Conservation (phyloP, 768 basidiomycete species). For the Rhodocollybia butyracea region DNA sequence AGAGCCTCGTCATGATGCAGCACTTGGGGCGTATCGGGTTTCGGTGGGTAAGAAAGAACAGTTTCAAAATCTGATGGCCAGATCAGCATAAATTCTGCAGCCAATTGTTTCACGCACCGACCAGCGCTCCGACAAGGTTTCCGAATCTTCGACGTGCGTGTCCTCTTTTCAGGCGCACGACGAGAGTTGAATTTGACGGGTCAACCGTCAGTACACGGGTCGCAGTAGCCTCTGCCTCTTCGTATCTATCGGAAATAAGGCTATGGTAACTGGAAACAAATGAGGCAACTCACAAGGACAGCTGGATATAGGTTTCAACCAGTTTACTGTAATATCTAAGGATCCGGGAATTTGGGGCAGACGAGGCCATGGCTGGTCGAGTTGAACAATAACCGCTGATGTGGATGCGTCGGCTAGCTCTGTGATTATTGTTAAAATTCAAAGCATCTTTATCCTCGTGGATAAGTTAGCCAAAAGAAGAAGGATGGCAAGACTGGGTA, state of each 20-base stretch:
- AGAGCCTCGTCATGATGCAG: slow-evolving; percentile 2
- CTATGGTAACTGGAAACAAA: too few relatives aligned
- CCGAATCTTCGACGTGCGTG: not conserved
- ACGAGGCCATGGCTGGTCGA: not conserved
- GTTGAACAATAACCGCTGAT: not conserved
- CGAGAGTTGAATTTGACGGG: not conserved
- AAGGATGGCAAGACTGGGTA: too few relatives aligned
- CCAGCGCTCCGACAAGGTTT: not conserved
- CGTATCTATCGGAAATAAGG: too few relatives aligned
- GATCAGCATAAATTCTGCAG: not conserved
- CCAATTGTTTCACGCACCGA: not conserved
- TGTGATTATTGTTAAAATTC: not conserved
- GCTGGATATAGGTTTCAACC: slow-evolving; percentile 1
- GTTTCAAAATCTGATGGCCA: slow-evolving; percentile 3
- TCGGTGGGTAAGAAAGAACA: not conserved
- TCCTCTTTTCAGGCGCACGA: slow-evolving; percentile 3
- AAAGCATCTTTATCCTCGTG: not conserved
- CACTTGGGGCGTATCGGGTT: not conserved
- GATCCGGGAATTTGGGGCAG: not conserved
- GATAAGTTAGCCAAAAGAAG: not conserved
- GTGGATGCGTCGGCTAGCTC: not conserved
- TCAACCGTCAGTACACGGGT: slow-evolving; percentile 1
- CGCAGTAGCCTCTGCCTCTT: slow-evolving; percentile 5
- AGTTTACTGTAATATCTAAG: slow-evolving; percentile 2
- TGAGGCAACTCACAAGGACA: not conserved